A percentile compares a stretch with the other conserved stretches of the same genome.
phyloP scores from a whole-genome alignment of 2,329 filamentous ascomycete genomes.

The Hypoxylon sp. region DNA sequence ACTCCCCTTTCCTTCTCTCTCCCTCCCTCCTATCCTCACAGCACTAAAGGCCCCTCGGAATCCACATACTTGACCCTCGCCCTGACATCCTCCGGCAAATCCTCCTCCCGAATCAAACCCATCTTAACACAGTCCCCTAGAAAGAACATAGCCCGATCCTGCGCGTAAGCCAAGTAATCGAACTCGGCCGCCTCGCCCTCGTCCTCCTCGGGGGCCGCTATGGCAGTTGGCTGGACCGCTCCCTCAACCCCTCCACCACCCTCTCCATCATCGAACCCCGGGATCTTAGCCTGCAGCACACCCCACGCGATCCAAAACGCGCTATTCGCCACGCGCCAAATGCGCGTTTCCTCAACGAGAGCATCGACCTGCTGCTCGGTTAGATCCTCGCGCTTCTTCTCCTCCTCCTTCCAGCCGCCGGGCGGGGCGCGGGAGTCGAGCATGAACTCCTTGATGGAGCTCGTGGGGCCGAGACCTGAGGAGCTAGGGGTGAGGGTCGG shows the following conservation, averaged over 20 bases:
- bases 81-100: constrained; percentile 79
- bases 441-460: constrained; percentile 79
- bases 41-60: constrained; percentile 57
- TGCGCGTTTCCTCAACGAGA: constrained; percentile 81
- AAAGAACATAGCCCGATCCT: constrained; percentile 92
- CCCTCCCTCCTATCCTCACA: no score
- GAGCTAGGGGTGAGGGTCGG: constrained; percentile 54
- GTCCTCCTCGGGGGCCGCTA: constrained; percentile 55
- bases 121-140: constrained; percentile 89
- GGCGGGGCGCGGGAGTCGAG: constrained; percentile 79
- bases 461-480: constrained; percentile 57
- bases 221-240: constrained; percentile 25
- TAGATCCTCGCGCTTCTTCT: constrained; percentile 73
- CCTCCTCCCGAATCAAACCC: constrained; percentile 80
- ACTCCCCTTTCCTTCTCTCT: not conserved
- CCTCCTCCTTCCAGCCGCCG: constrained; percentile 71
- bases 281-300: constrained; percentile 92
- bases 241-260: constrained; percentile 45
- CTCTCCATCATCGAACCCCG: constrained; percentile 70
- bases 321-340: constrained; percentile 91
- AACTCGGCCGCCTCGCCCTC: constrained; percentile 76
- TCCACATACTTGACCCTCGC: constrained; percentile 78
- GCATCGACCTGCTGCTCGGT: constrained; percentile 77
- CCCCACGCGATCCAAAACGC: constrained; percentile 97
- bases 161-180: constrained; percentile 92